phyloP scores from a whole-genome alignment of 2,329 filamentous ascomycete species.

The Fusarium dimerum region DNA sequence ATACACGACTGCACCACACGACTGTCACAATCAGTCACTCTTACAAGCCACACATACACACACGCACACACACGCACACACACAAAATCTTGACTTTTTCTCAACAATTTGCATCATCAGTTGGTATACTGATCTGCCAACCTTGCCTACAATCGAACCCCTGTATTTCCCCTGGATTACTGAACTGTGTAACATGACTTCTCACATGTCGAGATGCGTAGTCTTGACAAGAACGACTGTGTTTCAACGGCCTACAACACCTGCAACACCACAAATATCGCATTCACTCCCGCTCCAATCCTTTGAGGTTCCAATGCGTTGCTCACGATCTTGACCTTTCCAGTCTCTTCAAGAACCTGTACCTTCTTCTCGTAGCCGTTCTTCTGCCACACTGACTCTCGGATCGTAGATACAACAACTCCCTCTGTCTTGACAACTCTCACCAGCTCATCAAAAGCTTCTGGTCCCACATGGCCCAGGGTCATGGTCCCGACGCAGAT shows the following conservation, averaged over 20 bases:
- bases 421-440: slow-evolving; percentile 45
- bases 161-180: too few species aligned
- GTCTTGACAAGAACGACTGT: too few species aligned
- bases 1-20: too few species aligned
- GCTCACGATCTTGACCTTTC: slow-evolving; percentile 2
- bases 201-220: too few species aligned
- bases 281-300: slow-evolving; percentile 11
- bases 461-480: slow-evolving; percentile 50
- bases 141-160: too few species aligned
- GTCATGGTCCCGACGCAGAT: slow-evolving; percentile 55
- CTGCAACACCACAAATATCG: slow-evolving; percentile 11
- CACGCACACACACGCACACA: too few species aligned
- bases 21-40: too few species aligned
- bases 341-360: slow-evolving; percentile 20
- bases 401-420: slow-evolving; percentile 47
- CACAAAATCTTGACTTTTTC: too few species aligned
- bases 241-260: not conserved
- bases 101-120: too few species aligned
- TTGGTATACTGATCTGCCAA: too few species aligned
- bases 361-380: slow-evolving; percentile 46
- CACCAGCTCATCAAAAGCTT: slow-evolving; percentile 46
- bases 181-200: too few species aligned
- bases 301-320: not conserved
- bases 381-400: slow-evolving; percentile 47
- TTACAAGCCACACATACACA: too few species aligned